Base-by-base conservation (phyloP, 768 basidiomycete species). In the Macrocybe gigantea region DNA sequence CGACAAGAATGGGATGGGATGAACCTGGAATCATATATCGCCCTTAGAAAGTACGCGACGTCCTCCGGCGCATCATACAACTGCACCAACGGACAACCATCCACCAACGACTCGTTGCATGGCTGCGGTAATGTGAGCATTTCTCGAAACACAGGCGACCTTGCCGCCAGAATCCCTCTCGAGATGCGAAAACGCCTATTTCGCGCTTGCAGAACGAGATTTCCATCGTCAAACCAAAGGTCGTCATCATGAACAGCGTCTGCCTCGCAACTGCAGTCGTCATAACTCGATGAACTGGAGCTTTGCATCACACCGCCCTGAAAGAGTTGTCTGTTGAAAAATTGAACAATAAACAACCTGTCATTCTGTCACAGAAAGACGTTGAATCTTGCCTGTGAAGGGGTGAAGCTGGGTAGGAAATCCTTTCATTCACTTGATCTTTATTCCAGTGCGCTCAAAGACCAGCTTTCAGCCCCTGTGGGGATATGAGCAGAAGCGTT, bases 141-240 rank as follows among this genome's bases (percentile, higher is more conserved):
- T 45, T 68, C 66, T 8, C 58, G 57, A 49, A 72, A 72, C 9
- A 72, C 69, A 8, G 61, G 52, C 2, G 68, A 69, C 32, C 64
- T 56, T 5, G 62, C 56, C 5, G 65, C 57, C 11, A 73, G 52
- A 7, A 71, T 53, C 5, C 68, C 67, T n/a, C 62, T 56, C 43
- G 65, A 64, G 35, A 73, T 53, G 14, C 62, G 60, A 55, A 71
- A 73, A 6, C 61, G 58, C 10, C 57, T 60, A 38, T 60, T 53
- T 45, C 64, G 63, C 7, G 64, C 68, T 47, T 67, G 59, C 10
- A 73, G 59, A 14, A 71, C 65, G 44, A 73, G 57, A 45, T 68
- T 70, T 5, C 70, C 68, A 63, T 54, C 85, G 12, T 64, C 60
- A 44, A 63, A 70, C 66, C 65, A 71, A 29, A 67, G 53, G 37